These are phyloP conservation scores for Dipteronia sinensis DNA, from an alignment of 345 rosid species.

Conservation along the genomic window DNA sequence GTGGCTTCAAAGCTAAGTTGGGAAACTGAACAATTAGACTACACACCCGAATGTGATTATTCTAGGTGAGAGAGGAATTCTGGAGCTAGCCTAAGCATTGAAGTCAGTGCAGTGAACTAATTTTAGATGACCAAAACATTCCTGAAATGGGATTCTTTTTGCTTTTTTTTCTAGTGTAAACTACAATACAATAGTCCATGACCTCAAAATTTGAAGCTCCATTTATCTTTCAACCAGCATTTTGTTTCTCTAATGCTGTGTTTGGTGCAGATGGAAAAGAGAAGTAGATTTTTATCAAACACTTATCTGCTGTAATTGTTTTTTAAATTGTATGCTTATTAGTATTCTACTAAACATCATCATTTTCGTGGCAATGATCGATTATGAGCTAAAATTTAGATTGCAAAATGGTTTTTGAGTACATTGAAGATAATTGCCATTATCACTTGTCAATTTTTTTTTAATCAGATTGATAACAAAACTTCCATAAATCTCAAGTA, in stretches of 20 bases:
- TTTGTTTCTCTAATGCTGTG: conserved; percentile 7
- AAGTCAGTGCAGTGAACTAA: conserved; percentile 17
- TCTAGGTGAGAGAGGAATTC: conserved; percentile 42
- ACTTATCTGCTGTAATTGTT: conserved; percentile 1
- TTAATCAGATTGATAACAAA: no score
- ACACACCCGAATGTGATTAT: conserved; percentile 48
- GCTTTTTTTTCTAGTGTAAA: conserved; percentile 24
- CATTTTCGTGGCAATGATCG: background rate
- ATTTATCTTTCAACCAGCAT: conserved; percentile 9
- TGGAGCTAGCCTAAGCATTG: background rate
- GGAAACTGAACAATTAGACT: conserved; percentile 63
- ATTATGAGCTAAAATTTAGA: background rate
- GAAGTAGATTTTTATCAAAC: background rate
- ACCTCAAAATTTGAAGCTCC: conserved; percentile 27
- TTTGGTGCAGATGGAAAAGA: conserved; percentile 12
- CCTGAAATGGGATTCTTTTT: conserved; percentile 20
- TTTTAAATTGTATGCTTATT: background rate
- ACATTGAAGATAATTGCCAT: no score
- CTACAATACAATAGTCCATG: conserved; percentile 19
- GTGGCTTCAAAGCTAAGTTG: conserved; percentile 77
- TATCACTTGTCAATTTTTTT: no score
- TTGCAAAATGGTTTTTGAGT: background rate
- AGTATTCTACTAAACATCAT: background rate
- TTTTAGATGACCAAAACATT: conserved; percentile 28
- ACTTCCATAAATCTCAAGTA: no score